These are phyloP conservation scores for Artemisia annua DNA, from an alignment of 129 eudicot genomes.

Conservation along the genomic window DNA sequence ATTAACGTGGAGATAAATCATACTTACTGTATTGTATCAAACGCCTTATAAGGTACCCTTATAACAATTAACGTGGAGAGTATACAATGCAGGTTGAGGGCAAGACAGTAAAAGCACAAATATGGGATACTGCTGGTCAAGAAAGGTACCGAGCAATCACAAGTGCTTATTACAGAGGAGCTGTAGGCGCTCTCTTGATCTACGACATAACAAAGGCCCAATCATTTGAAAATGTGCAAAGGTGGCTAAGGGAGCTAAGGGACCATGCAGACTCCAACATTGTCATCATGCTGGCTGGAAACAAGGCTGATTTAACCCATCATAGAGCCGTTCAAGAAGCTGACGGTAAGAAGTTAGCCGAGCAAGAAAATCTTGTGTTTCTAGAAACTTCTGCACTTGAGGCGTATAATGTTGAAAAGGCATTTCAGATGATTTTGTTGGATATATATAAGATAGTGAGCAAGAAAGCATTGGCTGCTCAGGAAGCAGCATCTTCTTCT, in stretches of 20 bases:
- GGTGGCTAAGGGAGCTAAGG: constrained; percentile 86
- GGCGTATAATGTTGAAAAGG: constrained; percentile 77
- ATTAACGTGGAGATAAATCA: constrained; percentile 3
- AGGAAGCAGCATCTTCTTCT: constrained; percentile 56
- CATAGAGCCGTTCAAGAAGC: constrained; percentile 58
- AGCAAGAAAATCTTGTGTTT: constrained; percentile 70
- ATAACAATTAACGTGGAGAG: background rate
- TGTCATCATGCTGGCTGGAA: constrained; percentile 89
- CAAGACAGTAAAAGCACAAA: constrained; percentile 88
- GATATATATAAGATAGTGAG: constrained; percentile 79
- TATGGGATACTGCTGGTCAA: constrained; percentile 99
- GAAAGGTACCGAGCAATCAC: constrained; percentile 98
- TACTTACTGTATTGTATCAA: background rate
- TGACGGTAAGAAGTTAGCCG: constrained; percentile 68
- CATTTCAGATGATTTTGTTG: constrained; percentile 74
- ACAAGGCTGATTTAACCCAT: constrained; percentile 78
- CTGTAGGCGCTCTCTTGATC: constrained; percentile 87
- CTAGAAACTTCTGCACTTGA: constrained; percentile 95
- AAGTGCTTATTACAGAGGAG: constrained; percentile 95
- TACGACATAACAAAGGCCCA: constrained; percentile 85
- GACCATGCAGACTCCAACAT: constrained; percentile 97
- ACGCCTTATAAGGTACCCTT: background rate
- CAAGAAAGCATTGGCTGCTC: constrained; percentile 94
- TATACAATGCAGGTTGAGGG: constrained; percentile 79
- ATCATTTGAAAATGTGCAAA: constrained; percentile 75